Conservation (phyloP, 1,284 basidiomycete genomes). For the Ustilago trichophora region DNA sequence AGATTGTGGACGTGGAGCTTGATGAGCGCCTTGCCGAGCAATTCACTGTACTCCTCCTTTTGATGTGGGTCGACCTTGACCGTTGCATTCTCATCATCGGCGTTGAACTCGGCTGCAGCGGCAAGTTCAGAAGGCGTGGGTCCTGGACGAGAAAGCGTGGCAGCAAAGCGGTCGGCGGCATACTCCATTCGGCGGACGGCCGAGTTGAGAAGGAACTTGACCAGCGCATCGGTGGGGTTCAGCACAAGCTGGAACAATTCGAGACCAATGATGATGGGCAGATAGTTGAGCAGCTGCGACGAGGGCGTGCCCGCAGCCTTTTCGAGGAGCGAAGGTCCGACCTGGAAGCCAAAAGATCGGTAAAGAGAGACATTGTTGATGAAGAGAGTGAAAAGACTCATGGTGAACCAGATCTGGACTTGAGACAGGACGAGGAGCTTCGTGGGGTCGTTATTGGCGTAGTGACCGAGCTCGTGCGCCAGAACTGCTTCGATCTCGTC, state of each 20-base stretch:
- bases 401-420: constrained; percentile 83
- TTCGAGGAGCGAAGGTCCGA: constrained; percentile 34
- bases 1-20: constrained; percentile 64
- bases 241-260: constrained; percentile 65
- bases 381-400: constrained; percentile 90
- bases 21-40: constrained; percentile 60
- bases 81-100: constrained; percentile 14
- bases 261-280: constrained; percentile 62
- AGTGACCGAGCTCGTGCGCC: constrained; percentile 85
- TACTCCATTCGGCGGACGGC: constrained; percentile 62
- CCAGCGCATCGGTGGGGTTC: constrained; percentile 56
- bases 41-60: constrained; percentile 54
- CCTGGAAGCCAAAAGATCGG: constrained; percentile 81
- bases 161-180: constrained; percentile 60
- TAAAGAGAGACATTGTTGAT: constrained; percentile 81
- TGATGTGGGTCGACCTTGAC: constrained; percentile 37
- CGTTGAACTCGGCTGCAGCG: constrained; percentile 39
- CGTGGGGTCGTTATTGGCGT: constrained; percentile 76
- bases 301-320: constrained; percentile 24
- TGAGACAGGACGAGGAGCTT: constrained; percentile 88
- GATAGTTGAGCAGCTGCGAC: constrained; percentile 41
- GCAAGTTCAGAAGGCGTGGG: constrained; percentile 40
- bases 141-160: constrained; percentile 42
- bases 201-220: constrained; percentile 62
- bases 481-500: constrained; percentile 69